Base-by-base conservation (phyloP, 2,329 filamentous ascomycete species). In the Botryotinia convoluta region DNA sequence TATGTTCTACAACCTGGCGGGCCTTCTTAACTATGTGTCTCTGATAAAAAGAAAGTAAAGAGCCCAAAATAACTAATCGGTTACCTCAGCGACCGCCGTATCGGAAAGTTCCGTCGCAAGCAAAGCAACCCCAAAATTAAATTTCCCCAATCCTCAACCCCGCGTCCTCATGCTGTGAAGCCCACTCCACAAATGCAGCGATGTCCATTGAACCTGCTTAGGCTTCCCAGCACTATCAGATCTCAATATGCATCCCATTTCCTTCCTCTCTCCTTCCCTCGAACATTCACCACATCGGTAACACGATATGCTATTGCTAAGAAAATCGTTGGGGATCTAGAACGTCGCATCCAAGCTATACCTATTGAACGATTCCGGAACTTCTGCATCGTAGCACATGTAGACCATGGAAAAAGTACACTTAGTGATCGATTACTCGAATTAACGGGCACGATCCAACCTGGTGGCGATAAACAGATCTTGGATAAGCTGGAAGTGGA, bases 401-500 rank as follows among this genome's bases (percentile, higher is more conserved):
- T 99, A 81, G 96, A 99, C 82, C 96, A 99, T 90, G 96, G 96
- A 79, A 99, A 99, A 84, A 97, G 93, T 81, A 99, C 96, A 7
- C 90, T 99, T 71, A 95, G 92, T 77, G 96, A 99, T 80, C 92
- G 96, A 4, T 85, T 99, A 71, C 88, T 99, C 75, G 96, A 99
- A 86, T 86, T 97, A 76, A 99, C 96, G 1, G 95, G 96, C 32
- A 98, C 95, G 10, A 98, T 99, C 76, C 85, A 93, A 78, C 88
- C 93, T 0, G 94, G 94, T 74, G 87, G 88, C 68, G 97, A 98
- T 82, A 97, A 97, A 84, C 96, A 99, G 86, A 93, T 98, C 75
- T 86, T 99, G 76, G 96, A 99, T 84, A 98, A 97, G 82, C 89
- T 99, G 51, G 96, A 99, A 81, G 96, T 99, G 72, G 96, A 99